Evolutionary conservation across 805 yeast species (phyloP), one percentile per base, ranked within the genome.

Genomic region (Candida koratica): DNA sequence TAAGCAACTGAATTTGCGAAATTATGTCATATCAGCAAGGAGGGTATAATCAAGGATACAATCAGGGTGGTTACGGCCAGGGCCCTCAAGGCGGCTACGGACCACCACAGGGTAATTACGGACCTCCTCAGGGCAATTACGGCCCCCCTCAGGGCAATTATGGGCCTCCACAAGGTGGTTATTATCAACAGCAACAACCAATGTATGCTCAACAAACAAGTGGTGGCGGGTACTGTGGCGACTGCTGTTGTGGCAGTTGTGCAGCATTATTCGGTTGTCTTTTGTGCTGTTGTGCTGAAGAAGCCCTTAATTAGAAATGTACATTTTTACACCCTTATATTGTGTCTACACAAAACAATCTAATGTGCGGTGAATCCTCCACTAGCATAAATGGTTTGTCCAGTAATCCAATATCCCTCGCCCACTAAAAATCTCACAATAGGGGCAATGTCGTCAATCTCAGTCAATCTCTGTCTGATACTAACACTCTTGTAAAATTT

Each of bases 321-420:
- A 28, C 23, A 23, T 17, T 27, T n/a, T 6, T 20, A 10, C 10
- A 8, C 10, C 10, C 23, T 20, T 20, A 8, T 8, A 20, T 20
- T 20, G 10, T n/a, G n/a, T n/a, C n/a, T n/a, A n/a, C n/a, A n/a
- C n/a, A n/a, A 20, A 20, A 20, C 11, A 20, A 8, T 20, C 11
- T 8, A 73, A 46, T 73, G 81, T 32, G 84, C 81, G 41, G 82
- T 76, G 57, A 77, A 77, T 5, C 84, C 84, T 44, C 83, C 83
- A 32, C 71, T 67, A 34, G 80, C 79, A 45, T 65, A 79, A 37
- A 79, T 61, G 45, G 82, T 79, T 58, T 80, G 87, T 34, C 86
- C 86, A 32, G 77, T 77, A 53, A 79, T 71, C 84, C 85, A 80
- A 48, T 66, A 67, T 40, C 85, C 85, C 43, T 77, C 81, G 34